Evolutionary conservation across 2,329 filamentous ascomycete species (phyloP).

Genomic region (Fusarium sp.): DNA sequence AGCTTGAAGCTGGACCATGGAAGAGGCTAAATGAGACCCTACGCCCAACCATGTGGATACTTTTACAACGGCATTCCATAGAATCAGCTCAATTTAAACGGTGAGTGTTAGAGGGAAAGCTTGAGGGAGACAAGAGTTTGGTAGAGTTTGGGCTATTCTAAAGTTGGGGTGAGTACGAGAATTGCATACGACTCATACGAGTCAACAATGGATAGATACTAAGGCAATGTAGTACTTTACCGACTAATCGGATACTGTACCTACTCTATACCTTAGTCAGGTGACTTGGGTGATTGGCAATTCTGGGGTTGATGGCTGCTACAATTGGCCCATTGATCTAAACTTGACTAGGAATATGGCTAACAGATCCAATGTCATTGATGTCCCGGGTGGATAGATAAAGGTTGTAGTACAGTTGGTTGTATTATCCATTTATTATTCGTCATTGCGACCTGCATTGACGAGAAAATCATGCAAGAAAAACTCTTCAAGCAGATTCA

Average conservation of each 20-base stretch:
- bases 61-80: conserved; percentile 22
- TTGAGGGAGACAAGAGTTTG: background rate
- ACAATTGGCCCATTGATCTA: conserved; percentile 1
- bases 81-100: conserved; percentile 15
- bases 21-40: conserved; percentile 21
- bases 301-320: conserved; percentile 11
- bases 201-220: background rate
- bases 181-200: conserved; percentile 1
- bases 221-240: background rate
- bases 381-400: background rate
- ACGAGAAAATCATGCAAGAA: background rate
- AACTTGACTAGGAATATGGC: background rate
- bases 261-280: conserved; percentile 8
- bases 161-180: background rate
- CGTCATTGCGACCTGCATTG: background rate
- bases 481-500: conserved; percentile 19
- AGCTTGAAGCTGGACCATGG: background rate
- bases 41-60: conserved; percentile 12
- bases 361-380: conserved; percentile 1
- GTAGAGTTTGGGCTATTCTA: conserved; percentile 1
- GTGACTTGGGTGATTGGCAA: conserved; percentile 7
- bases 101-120: conserved; percentile 4
- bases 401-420: background rate
- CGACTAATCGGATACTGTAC: conserved; percentile 2
- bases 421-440: background rate